Evolutionary conservation across 2,329 filamentous ascomycete species (phyloP), one percentile per base, ranked within the genome.

Genomic region (Aquanectria penicillioides): DNA sequence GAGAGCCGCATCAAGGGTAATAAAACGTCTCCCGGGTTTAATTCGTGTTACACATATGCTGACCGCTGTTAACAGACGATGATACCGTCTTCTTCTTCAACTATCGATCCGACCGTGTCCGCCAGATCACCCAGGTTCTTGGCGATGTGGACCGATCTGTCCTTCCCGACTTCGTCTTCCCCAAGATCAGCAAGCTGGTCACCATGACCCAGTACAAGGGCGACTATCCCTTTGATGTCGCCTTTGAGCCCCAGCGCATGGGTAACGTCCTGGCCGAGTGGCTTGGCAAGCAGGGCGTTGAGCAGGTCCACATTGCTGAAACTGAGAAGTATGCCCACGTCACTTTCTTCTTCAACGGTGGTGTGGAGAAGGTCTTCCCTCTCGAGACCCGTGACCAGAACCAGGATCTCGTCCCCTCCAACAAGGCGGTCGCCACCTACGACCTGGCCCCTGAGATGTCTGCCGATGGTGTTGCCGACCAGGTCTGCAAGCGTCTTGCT

Each of bases 61-160:
- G 25, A 64, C 58, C 25, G 15, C 13, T 17, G 9, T 5, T 12
- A 13, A 8, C 20, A 93, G 93, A 98, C 74, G 85, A 91, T 67
- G 95, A 99, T 75, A 94, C 93, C 51, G 86, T 98, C 71, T 98
- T 98, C 87, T 98, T 98, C 88, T 99, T 99, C 91, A 99, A 99
- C 88, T 99, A 99, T 86, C 93, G 95, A 73, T 98, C 95, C 57
- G 95, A 99, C 77, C 94, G 95, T 77, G 94, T 94, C 50, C 92
- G 95, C 70, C 95, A 99, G 79, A 91, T 99, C 76, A 97, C 93
- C 46, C 95, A 98, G 81, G 86, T 99, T 38, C 83, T 99, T 53
- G 95, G 95, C 69, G 91, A 91, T 76, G 89, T 94, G 74, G 95
- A 99, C 82, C 92, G 93, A 73, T 97, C 93, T 20, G 93, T 94